Evolutionary conservation across 352 stramenopile species (phyloP).

Genomic region (Pilasporangium apinafurcum): DNA sequence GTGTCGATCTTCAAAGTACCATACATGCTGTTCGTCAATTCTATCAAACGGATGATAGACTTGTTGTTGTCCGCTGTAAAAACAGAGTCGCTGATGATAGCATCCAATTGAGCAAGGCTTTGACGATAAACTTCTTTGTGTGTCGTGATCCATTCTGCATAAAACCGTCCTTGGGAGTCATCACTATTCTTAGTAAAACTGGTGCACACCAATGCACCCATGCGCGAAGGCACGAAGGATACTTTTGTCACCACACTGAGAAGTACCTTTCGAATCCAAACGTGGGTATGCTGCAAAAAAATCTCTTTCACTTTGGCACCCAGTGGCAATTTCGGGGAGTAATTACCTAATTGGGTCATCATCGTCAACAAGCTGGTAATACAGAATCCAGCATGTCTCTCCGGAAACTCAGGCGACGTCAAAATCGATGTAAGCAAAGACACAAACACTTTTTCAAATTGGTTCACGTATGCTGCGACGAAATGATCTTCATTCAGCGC

Average conservation of each 20-base stretch:
- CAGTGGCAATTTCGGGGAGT: slow-evolving; percentile 14
- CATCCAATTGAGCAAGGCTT: slow-evolving; percentile 23
- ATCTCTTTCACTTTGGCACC: slow-evolving; percentile 18
- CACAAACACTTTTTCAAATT: slow-evolving; percentile 62
- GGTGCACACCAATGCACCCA: slow-evolving; percentile 19
- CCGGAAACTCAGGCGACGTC: slow-evolving; percentile 26
- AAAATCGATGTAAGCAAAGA: slow-evolving; percentile 31
- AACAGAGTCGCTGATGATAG: background rate
- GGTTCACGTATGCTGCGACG: slow-evolving; percentile 34
- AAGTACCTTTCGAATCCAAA: slow-evolving; percentile 30
- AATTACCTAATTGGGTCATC: slow-evolving; percentile 21
- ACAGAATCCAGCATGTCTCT: slow-evolving; percentile 25
- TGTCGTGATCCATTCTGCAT: slow-evolving; percentile 25
- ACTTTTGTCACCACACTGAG: slow-evolving; percentile 16
- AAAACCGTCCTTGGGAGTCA: slow-evolving; percentile 6
- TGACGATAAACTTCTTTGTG: slow-evolving; percentile 24
- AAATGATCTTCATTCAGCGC: slow-evolving; percentile 12
- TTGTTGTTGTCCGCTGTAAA: no score
- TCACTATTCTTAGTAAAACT: no score
- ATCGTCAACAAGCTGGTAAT: slow-evolving; percentile 40
- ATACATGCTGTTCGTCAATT: slow-evolving; percentile 38
- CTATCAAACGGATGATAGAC: slow-evolving; percentile 23
- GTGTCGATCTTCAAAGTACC: slow-evolving; percentile 19
- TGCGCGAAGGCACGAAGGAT: slow-evolving; percentile 23
- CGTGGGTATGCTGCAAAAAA: slow-evolving; percentile 23